Percentiles rank a stretch among this genome's conserved stretches.
These are phyloP conservation scores for Syncephalastrum contaminatum DNA, from an alignment of 371 early-diverging fungal genomes.

Conservation along the genomic window DNA sequence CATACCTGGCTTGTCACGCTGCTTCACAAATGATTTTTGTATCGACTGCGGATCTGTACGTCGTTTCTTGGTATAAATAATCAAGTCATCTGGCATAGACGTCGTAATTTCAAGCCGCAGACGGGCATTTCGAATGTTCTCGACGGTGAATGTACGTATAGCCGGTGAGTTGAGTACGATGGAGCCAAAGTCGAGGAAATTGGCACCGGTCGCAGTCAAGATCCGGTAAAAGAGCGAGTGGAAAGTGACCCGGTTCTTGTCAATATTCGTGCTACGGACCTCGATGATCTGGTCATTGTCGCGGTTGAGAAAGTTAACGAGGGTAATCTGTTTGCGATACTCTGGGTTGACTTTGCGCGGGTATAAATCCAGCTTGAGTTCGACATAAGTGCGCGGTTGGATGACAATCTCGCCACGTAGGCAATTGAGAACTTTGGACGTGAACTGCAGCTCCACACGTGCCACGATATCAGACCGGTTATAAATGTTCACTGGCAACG, in stretches of 20 bases:
- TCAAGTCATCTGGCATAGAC: conserved; percentile 70
- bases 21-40: not conserved
- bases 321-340: conserved; percentile 94
- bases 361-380: conserved; percentile 91
- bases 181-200: conserved; percentile 92
- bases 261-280: conserved; percentile 92
- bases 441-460: conserved; percentile 81
- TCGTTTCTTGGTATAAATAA: conserved; percentile 49
- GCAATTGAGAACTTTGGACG: conserved; percentile 92
- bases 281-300: conserved; percentile 91
- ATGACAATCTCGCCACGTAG: conserved; percentile 78
- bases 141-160: conserved; percentile 80
- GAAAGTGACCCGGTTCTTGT: conserved; percentile 93
- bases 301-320: conserved; percentile 87
- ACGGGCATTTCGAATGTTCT: conserved; percentile 73
- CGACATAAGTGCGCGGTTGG: conserved; percentile 79
- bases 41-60: conserved; percentile 7
- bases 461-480: conserved; percentile 91
- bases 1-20: conserved; percentile 5
- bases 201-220: conserved; percentile 84
- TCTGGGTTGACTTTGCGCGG: conserved; percentile 98
- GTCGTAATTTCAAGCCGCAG: conserved; percentile 63
- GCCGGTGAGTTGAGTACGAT: conserved; percentile 82
- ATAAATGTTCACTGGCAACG: conserved; percentile 75
- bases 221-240: conserved; percentile 96